Conservation (phyloP, 345 rosid genomes). For the Geranium rotundifolium region DNA sequence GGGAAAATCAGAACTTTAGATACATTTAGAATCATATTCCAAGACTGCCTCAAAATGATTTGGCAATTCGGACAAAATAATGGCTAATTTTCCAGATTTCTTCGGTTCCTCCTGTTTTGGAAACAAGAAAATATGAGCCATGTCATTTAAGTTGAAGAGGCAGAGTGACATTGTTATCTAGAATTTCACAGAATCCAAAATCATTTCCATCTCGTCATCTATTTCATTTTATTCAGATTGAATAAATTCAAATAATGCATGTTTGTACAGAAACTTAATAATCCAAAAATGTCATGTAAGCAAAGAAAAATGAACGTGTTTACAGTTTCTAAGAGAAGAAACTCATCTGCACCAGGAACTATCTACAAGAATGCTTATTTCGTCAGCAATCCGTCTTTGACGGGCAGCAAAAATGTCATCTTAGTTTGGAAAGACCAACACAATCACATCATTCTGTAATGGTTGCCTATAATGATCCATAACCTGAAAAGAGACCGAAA, state of each 20-base stretch:
- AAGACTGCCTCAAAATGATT: not conserved
- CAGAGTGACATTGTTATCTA: not conserved
- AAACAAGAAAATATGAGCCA: not conserved
- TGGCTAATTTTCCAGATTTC: not conserved
- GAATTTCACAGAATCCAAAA: too few relatives aligned
- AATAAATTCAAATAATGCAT: not conserved
- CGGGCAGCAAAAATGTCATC: not conserved
- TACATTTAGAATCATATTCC: not conserved
- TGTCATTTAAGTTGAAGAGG: not conserved
- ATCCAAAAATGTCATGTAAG: not conserved
- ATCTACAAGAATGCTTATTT: constrained; percentile 21
- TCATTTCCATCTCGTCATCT: not conserved
- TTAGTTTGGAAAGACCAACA: not conserved
- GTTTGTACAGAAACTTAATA: not conserved
- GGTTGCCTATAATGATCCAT: not conserved
- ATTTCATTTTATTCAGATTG: not conserved
- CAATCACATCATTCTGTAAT: not conserved
- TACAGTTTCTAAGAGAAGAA: constrained; percentile 34
- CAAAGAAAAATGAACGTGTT: not conserved
- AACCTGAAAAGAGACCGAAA: not conserved
- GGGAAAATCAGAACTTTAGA: too few relatives aligned
- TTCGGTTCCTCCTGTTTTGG: not conserved
- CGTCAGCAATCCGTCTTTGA: constrained; percentile 12
- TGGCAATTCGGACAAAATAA: not conserved
- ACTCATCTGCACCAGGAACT: constrained; percentile 40